These are phyloP conservation scores for Galerina marginata DNA, from an alignment of 768 basidiomycete species.

Conservation along the genomic window DNA sequence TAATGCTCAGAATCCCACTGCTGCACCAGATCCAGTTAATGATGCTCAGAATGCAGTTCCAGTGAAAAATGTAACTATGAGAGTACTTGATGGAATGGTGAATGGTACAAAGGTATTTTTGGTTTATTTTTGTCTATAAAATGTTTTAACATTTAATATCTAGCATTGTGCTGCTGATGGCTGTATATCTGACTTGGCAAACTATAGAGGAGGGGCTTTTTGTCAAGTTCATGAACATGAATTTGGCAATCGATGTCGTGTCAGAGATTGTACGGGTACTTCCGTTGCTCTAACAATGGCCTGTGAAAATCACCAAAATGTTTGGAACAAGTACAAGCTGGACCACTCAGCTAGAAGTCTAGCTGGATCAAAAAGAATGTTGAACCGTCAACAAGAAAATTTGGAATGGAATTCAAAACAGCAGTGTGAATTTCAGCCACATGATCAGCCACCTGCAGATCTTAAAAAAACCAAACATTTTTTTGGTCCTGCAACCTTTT, in stretches of 20 bases:
- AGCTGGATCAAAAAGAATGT: conserved; percentile 19
- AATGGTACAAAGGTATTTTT: too few species aligned
- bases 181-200: conserved; percentile 8
- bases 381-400: conserved; percentile 20
- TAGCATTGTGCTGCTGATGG: too few species aligned
- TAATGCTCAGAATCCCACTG: too few species aligned
- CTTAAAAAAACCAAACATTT: conserved; percentile 14
- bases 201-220: conserved; percentile 29
- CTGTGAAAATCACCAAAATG: conserved; percentile 24
- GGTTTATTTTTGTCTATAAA: too few species aligned
- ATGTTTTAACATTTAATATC: too few species aligned
- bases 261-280: conserved; percentile 20
- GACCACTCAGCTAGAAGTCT: conserved; percentile 12
- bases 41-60: too few species aligned
- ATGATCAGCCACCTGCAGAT: conserved; percentile 7
- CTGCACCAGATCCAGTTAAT: too few species aligned
- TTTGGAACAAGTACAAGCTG: conserved; percentile 24
- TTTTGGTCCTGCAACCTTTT: conserved; percentile 15
- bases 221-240: conserved; percentile 24
- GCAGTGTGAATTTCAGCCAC: conserved; percentile 1
- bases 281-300: conserved; percentile 24
- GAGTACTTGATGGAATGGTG: too few species aligned
- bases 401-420: conserved; percentile 17
- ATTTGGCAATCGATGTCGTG: conserved; percentile 24
- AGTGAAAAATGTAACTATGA: too few species aligned